These are phyloP conservation scores for Pseudoneurospora amorphoporcata DNA, from an alignment of 495 filamentous ascomycete species.

Conservation along the genomic window DNA sequence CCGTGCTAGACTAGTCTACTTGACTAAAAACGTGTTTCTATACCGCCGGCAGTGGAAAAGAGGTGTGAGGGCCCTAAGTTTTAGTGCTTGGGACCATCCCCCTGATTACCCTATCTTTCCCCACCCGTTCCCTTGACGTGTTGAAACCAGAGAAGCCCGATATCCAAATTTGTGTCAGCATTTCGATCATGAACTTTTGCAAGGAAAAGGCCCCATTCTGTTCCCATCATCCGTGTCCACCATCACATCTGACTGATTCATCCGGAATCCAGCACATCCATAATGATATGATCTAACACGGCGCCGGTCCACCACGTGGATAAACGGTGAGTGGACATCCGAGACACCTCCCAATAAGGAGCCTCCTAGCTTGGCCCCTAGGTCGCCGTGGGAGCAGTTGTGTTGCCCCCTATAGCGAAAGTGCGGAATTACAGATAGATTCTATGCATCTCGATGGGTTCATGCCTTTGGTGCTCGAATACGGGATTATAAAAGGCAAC, in stretches of 20 bases:
- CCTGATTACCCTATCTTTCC: not conserved
- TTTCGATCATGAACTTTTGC: not conserved
- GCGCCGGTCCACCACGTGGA: not conserved
- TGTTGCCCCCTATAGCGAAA: not conserved
- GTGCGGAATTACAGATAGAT: not conserved
- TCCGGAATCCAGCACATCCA: not conserved
- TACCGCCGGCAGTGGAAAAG: not conserved
- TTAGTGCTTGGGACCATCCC: not conserved
- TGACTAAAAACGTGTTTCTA: not conserved
- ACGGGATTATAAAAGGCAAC: not conserved
- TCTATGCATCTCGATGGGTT: not conserved
- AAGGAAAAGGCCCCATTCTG: not conserved
- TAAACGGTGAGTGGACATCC: not conserved
- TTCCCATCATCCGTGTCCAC: not conserved
- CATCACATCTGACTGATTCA: not conserved
- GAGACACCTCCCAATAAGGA: not conserved
- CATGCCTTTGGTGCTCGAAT: not conserved
- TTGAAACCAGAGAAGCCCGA: not conserved
- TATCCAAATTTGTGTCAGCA: not conserved
- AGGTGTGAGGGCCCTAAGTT: not conserved
- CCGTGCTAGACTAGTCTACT: no score
- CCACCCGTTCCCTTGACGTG: not conserved
- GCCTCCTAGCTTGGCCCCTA: not conserved
- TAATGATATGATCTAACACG: not conserved
- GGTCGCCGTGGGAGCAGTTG: not conserved